Evolutionary conservation across 352 stramenopile genomes (phyloP).

Genomic region (Phytophthora syringae): DNA sequence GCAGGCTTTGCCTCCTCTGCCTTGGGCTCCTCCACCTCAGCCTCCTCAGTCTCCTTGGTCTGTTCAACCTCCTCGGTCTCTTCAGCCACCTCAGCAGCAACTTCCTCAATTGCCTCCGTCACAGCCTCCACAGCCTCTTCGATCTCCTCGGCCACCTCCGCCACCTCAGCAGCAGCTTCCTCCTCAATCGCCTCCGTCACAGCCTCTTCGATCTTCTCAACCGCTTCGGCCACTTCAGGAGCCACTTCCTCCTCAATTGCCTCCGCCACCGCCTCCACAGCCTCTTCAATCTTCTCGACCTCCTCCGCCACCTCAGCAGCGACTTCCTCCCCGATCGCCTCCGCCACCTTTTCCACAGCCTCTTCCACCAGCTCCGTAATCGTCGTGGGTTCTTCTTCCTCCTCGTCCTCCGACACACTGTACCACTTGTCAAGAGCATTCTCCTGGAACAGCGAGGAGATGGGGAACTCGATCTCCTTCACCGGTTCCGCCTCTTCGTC

Average conservation of each 20-base stretch:
- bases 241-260: slow-evolving; percentile 5
- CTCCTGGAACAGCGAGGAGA: slow-evolving; percentile 77
- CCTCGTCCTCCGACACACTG: slow-evolving; percentile 54
- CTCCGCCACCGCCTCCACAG: slow-evolving; percentile 11
- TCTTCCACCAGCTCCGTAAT: slow-evolving; percentile 44
- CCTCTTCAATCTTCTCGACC: slow-evolving; percentile 19
- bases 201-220: slow-evolving; percentile 24
- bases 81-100: slow-evolving; percentile 7
- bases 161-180: slow-evolving; percentile 16
- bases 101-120: slow-evolving; percentile 7
- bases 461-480: slow-evolving; percentile 82
- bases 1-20: slow-evolving; percentile 34
- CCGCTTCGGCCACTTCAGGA: slow-evolving; percentile 10
- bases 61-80: slow-evolving; percentile 27
- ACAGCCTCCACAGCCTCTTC: slow-evolving; percentile 20
- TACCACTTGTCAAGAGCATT: slow-evolving; percentile 77
- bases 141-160: slow-evolving; percentile 17
- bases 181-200: slow-evolving; percentile 30
- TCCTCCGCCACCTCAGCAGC: slow-evolving; percentile 22
- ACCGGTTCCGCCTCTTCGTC: slow-evolving; percentile 61
- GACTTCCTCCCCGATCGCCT: slow-evolving; percentile 25
- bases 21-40: slow-evolving; percentile 18
- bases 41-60: slow-evolving; percentile 29
- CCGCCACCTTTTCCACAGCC: slow-evolving; percentile 30
- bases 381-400: slow-evolving; percentile 41